Evolutionary conservation across 2,329 filamentous ascomycete genomes (phyloP).

Genomic region (Ampelomyces quisqualis): DNA sequence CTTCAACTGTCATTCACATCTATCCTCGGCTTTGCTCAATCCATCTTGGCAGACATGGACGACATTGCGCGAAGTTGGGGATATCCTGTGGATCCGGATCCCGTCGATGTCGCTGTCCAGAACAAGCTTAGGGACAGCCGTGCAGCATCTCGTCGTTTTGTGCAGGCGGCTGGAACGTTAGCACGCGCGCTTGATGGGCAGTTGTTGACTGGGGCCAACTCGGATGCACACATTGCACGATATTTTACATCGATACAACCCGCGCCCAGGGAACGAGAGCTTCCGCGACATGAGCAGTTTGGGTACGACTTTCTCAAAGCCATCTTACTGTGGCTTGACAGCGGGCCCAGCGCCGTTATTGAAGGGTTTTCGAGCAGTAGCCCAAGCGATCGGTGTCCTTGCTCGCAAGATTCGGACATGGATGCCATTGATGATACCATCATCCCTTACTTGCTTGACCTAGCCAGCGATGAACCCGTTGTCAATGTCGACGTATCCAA

Average conservation of each 20-base stretch:
- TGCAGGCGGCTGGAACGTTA: constrained; percentile 62
- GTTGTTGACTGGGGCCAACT: constrained; percentile 48
- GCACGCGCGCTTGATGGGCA: constrained; percentile 58
- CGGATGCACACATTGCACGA: constrained; percentile 42
- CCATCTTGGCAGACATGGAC: constrained; percentile 57
- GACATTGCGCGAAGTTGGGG: constrained; percentile 57
- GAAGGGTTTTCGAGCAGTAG: constrained; percentile 57
- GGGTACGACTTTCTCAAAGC: constrained; percentile 66
- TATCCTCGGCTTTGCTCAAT: constrained; percentile 43
- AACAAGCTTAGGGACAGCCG: constrained; percentile 58
- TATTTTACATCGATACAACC: constrained; percentile 53
- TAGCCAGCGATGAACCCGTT: constrained; percentile 55
- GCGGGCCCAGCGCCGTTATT: constrained; percentile 56
- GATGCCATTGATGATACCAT: constrained; percentile 58
- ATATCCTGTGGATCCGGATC: constrained; percentile 59
- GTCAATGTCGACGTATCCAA: constrained; percentile 59
- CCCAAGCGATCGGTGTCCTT: constrained; percentile 52
- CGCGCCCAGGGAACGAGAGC: constrained; percentile 42
- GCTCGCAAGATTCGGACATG: constrained; percentile 52
- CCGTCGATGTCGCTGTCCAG: constrained; percentile 56
- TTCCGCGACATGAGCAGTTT: constrained; percentile 53
- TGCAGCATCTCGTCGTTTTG: constrained; percentile 59
- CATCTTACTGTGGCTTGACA: constrained; percentile 63
- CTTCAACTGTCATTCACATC: constrained; percentile 48
- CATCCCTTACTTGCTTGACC: constrained; percentile 59